phyloP scores from a whole-genome alignment of 75 land plant species.

The Pinus taeda region DNA sequence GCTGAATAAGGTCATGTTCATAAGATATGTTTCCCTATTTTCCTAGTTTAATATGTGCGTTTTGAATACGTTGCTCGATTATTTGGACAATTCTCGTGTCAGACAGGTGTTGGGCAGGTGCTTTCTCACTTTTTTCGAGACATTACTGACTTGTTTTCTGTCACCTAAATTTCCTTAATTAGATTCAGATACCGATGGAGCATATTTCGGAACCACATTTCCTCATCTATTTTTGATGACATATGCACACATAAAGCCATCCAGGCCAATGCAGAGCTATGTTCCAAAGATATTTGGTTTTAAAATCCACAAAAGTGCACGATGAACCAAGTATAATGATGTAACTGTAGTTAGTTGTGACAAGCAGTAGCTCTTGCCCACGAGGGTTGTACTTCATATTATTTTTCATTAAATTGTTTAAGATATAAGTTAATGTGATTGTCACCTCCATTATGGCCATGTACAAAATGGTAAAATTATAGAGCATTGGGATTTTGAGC shows the following conservation, averaged over 20 bases:
- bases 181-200: constrained; percentile 63
- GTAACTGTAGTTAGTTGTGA: constrained; percentile 7
- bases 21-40: neutral
- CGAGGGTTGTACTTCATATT: neutral
- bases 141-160: constrained; percentile 1
- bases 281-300: constrained; percentile 72
- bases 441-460: constrained; percentile 6
- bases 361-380: neutral
- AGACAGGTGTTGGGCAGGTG: neutral
- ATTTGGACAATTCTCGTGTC: neutral
- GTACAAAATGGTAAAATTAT: constrained; percentile 8
- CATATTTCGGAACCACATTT: constrained; percentile 69
- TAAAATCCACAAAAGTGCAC: constrained; percentile 44
- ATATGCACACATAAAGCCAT: constrained; percentile 50
- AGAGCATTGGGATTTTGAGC: constrained; percentile 7
- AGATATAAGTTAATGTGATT: constrained; percentile 1
- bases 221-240: constrained; percentile 74
- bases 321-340: constrained; percentile 11
- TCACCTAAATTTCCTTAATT: neutral
- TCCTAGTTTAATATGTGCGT: neutral
- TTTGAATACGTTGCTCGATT: neutral
- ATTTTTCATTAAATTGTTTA: constrained; percentile 7
- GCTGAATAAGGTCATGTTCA: neutral
- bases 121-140: too few species aligned
- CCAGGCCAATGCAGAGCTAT: constrained; percentile 50